phyloP scores from a whole-genome alignment of 2,329 filamentous ascomycete species.

The Aspergillus neoniger region DNA sequence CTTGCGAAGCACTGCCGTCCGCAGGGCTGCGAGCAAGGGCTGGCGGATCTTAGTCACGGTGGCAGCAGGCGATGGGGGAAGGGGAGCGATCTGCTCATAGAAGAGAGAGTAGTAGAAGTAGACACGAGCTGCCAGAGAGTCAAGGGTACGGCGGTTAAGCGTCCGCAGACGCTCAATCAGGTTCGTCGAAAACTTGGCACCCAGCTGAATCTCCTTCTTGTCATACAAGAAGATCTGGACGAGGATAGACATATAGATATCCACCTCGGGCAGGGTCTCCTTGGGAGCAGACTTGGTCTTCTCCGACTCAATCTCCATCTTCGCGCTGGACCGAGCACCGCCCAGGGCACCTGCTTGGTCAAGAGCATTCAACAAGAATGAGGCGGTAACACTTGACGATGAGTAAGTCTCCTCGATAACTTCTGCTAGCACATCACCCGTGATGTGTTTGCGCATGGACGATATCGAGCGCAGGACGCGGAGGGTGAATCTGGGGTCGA shows the following conservation, averaged over 20 bases:
- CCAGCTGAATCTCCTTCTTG: constrained; percentile 74
- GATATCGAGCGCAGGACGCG: constrained; percentile 94
- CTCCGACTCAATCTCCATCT: constrained; percentile 75
- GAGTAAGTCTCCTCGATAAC: constrained; percentile 81
- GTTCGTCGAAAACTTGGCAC: constrained; percentile 79
- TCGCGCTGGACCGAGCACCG: constrained; percentile 57
- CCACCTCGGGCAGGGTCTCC: constrained; percentile 81
- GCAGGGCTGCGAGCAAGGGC: constrained; percentile 79
- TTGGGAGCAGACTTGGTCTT: constrained; percentile 67
- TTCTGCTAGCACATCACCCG: constrained; percentile 75
- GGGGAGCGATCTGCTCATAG: constrained; percentile 83
- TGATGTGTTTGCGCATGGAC: constrained; percentile 87
- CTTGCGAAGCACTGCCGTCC: constrained; percentile 94
- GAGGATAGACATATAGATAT: constrained; percentile 84
- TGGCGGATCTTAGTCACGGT: constrained; percentile 85
- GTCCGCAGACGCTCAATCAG: constrained; percentile 82
- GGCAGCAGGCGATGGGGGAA: constrained; percentile 85
- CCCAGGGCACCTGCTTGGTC: constrained; percentile 67
- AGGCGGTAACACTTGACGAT: constrained; percentile 65
- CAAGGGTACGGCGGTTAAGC: constrained; percentile 89
- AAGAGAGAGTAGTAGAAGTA: constrained; percentile 99
- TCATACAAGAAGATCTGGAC: constrained; percentile 88
- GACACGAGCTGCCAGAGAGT: constrained; percentile 89
- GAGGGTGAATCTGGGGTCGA: constrained; percentile 93
- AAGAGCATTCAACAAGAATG: constrained; percentile 69